Evolutionary conservation across 208 protist species (phyloP).

Genomic region (Trypanosomatidae sp.): DNA sequence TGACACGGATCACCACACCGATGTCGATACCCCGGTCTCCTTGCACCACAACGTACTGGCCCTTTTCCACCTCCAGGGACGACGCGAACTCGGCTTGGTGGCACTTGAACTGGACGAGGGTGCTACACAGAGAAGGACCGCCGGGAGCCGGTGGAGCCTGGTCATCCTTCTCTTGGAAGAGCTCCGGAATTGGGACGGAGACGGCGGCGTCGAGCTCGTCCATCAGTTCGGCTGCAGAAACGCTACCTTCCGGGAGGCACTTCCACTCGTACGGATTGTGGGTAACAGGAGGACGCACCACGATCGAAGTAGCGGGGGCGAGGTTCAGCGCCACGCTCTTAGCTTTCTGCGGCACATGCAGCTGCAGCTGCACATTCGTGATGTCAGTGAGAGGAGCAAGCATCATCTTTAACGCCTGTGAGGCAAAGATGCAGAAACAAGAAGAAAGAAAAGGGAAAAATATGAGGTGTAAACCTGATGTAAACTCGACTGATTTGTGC

Average conservation of each 20-base stretch:
- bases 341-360: constrained; percentile 11
- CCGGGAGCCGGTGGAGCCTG: constrained; percentile 25
- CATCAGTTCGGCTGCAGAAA: constrained; percentile 19
- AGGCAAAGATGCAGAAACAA: no score
- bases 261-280: constrained; percentile 78
- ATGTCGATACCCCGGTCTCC: constrained; percentile 90
- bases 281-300: background rate
- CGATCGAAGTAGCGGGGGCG: background rate
- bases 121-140: constrained; percentile 38
- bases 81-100: constrained; percentile 79
- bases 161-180: constrained; percentile 46
- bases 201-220: background rate
- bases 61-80: constrained; percentile 47
- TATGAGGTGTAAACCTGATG: no score
- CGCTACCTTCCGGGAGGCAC: constrained; percentile 41
- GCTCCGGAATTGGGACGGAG: constrained; percentile 26
- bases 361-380: constrained; percentile 54
- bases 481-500: no score
- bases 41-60: constrained; percentile 87
- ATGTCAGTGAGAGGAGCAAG: constrained; percentile 63
- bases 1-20: constrained; percentile 80
- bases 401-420: no score
- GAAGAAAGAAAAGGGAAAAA: no score
- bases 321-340: constrained; percentile 7
- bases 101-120: constrained; percentile 89